These are phyloP conservation scores for Trichoderma atrobrunneum DNA, from an alignment of 2,329 filamentous ascomycete species.

Conservation along the genomic window DNA sequence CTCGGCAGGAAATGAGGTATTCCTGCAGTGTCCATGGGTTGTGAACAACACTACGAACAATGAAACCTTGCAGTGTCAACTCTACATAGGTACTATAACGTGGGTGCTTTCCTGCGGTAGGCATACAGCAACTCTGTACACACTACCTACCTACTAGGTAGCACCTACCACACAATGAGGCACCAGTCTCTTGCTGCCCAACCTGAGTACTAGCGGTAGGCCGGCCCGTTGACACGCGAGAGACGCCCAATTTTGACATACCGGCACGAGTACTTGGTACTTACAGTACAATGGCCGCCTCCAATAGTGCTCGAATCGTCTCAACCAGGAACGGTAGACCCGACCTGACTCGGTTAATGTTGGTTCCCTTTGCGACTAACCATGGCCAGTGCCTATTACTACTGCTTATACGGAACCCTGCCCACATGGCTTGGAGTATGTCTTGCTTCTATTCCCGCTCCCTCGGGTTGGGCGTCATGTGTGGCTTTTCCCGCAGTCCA, in stretches of 20 bases:
- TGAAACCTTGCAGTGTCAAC: not conserved
- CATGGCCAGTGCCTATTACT: not conserved
- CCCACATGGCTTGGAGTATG: constrained; percentile 18
- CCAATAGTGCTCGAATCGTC: not conserved
- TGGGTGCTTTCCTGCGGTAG: not conserved
- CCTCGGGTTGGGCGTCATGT: constrained; percentile 9
- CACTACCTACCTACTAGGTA: not conserved
- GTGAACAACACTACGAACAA: not conserved
- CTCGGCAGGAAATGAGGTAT: not conserved
- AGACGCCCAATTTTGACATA: not conserved
- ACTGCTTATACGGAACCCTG: constrained; percentile 2
- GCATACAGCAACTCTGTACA: not conserved
- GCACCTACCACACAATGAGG: not conserved
- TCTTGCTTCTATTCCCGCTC: constrained; percentile 18
- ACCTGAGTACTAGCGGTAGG: not conserved
- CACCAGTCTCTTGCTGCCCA: constrained; percentile 6
- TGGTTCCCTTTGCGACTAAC: not conserved
- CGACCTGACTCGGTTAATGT: constrained; percentile 4
- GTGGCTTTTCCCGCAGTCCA: constrained; percentile 6
- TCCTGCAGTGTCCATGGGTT: not conserved
- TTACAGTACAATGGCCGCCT: not conserved
- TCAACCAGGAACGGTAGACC: not conserved
- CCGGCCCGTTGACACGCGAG: constrained; percentile 5
- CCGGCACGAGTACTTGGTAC: not conserved
- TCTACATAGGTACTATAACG: not conserved